Evolutionary conservation across 129 eudicot species (phyloP), one percentile per base, ranked within the genome.

Genomic region (Helianthus tuberosus): DNA sequence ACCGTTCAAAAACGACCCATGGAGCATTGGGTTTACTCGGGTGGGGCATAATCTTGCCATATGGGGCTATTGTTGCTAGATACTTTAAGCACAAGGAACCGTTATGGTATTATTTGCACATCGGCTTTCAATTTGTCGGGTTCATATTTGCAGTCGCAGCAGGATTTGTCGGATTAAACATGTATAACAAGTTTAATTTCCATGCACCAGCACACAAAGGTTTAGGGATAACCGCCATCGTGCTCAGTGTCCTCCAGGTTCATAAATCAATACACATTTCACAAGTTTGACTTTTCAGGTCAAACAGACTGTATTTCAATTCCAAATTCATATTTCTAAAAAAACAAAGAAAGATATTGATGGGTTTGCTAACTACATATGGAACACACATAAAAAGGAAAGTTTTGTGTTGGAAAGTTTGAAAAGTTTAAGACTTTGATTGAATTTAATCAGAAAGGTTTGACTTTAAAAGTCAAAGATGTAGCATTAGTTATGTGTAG

Each of bases 31-130:
- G 87, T n/a, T 14, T 94, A 12, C 68, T 94, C 2, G 96, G 86
- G 63, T 91, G 99, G 99, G 97, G 96, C 6, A 68, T 94, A 11
- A 81, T 91, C 35, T 84, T 90, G 54, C 99, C 99, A 16, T 55
- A 73, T 41, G 99, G 99, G 17, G 96, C 97, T 39, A 85, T 91
- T 67, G 36, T 86, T 14, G 96, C 99, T 13, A 83, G 97, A 83
- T 87, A 88, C 70, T 78, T 94, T 17, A 90, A 68, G 84, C 96
- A 86, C 11, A 73, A 77, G 27, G 96, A 90, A 11, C 88, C 86
- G 3, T 64, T 88, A 48, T 94, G 99, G 99, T 94, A 75, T 67
- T 87, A 85, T 67, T 76, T 94, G 71, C 99, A 94, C 47, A 63
- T 86, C 11, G 64, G 36, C 54, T 61, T 88, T 85, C 97, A 94